These are phyloP conservation scores for Artemisia argyi DNA, from an alignment of 129 eudicot genomes.

Conservation along the genomic window DNA sequence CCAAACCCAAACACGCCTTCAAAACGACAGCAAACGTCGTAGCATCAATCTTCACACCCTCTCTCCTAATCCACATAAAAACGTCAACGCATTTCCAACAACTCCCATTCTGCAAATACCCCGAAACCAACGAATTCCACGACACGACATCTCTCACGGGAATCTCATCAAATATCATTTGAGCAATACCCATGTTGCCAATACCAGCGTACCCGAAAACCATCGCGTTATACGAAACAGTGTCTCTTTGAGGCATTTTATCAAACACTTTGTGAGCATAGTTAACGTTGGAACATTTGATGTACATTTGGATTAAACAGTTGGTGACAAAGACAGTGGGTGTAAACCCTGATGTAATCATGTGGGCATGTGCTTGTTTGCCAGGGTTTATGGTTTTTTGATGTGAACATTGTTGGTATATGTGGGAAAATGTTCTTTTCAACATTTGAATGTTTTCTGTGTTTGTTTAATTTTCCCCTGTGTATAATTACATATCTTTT, in stretches of 20 bases:
- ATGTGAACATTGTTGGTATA: conserved; percentile 68
- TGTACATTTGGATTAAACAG: conserved; percentile 72
- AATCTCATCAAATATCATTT: conserved; percentile 52
- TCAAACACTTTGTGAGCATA: conserved; percentile 73
- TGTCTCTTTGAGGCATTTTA: conserved; percentile 64
- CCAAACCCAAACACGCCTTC: conserved; percentile 70
- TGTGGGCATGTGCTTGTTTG: conserved; percentile 77
- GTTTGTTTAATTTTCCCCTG: conserved; percentile 29
- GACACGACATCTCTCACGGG: conserved; percentile 71
- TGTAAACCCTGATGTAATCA: conserved; percentile 70
- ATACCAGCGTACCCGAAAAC: conserved; percentile 57
- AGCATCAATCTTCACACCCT: conserved; percentile 49
- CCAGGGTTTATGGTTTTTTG: conserved; percentile 58
- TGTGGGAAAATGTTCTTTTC: conserved; percentile 72
- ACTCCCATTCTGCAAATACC: conserved; percentile 66
- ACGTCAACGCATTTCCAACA: conserved; percentile 45
- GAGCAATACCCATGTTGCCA: conserved; percentile 52
- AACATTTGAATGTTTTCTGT: neutral
- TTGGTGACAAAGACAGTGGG: conserved; percentile 81
- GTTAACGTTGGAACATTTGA: conserved; percentile 53
- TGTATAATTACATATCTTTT: neutral
- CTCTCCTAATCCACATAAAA: conserved; percentile 45
- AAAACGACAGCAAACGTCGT: conserved; percentile 69
- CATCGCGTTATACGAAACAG: conserved; percentile 75
- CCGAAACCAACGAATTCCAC: conserved; percentile 87